Evolutionary conservation across 345 rosid species (phyloP), one percentile per base, ranked within the genome.

Genomic region (Eucalyptus cloeziana): DNA sequence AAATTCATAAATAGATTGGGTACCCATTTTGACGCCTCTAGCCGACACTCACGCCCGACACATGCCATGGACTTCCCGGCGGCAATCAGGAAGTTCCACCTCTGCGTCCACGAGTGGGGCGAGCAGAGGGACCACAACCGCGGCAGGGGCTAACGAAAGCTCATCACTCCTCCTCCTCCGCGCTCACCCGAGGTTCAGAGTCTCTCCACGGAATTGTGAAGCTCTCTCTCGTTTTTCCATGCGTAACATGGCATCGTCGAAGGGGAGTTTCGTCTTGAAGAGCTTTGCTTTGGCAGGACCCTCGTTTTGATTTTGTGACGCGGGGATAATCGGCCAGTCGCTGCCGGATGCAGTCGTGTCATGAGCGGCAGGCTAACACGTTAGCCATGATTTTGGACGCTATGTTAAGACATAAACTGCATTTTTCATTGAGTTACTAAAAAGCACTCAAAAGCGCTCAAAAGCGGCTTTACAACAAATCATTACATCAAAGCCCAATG

Each of bases 51-150:
- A 92, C 89, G 1, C 94, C 94, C 94, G 16, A 30, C 71, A 40
- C 95, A 94, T 88, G 93, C 94, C 14, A 90, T 92, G n/a, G 95
- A 94, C 88, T 89, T 88, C 91, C 89, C 92, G 7, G 93, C 92
- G 43, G 86, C 93, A 1, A 89, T 89, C n/a, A 92, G 90, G 88
- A 92, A 91, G 90, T 93, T 90, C 27, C 93, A 94, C 22, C 86
- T 94, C 6, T 89, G 90, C 71, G 33, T 95, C 69, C 92, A 92
- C 27, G 88, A 91, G 85, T 92, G 93, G 96, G 95, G 94, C 7
- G 88, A 89, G 85, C 49, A 10, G 87, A 22, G 25, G 22, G 79
- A 8, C 56, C 22, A 17, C 4, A 3, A 51, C 56, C 22, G 0
- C 22, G 21, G 56, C 56, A 17, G 2, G 9, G 56, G 56, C 56